phyloP scores from a whole-genome alignment of 2,329 filamentous ascomycete species.

The Penicillium corylophilum region DNA sequence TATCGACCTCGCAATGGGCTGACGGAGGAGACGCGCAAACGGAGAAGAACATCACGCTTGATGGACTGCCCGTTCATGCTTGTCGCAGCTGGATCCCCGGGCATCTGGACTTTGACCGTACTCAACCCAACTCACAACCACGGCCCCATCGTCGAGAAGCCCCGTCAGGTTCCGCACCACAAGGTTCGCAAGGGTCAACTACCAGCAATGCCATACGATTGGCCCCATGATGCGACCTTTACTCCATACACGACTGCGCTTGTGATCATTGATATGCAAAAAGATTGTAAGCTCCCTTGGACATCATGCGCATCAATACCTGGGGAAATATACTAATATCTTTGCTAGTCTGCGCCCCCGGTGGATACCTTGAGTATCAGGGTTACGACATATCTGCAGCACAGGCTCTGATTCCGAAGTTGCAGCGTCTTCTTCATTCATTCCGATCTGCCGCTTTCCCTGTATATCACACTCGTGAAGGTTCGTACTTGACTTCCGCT shows the following conservation, averaged over 20 bases:
- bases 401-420: constrained; percentile 41
- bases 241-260: constrained; percentile 47
- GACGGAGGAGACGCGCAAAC: constrained; percentile 46
- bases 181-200: constrained; percentile 47
- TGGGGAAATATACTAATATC: constrained; percentile 2
- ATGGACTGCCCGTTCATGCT: constrained; percentile 49
- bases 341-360: constrained; percentile 41
- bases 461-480: constrained; percentile 49
- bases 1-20: constrained; percentile 47
- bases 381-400: constrained; percentile 45
- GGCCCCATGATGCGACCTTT: constrained; percentile 48
- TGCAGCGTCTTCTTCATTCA: constrained; percentile 39
- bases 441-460: constrained; percentile 44
- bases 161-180: constrained; percentile 41
- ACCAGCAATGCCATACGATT: constrained; percentile 44
- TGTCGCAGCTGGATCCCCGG: constrained; percentile 44
- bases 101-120: constrained; percentile 46
- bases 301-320: not conserved
- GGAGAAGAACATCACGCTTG: constrained; percentile 43
- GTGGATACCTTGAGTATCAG: constrained; percentile 48
- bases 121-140: constrained; percentile 45
- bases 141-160: constrained; percentile 42
- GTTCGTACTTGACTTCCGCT: constrained; percentile 21
- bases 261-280: constrained; percentile 51
- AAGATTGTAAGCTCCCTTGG: constrained; percentile 41